Evolutionary conservation across 2,329 filamentous ascomycete species (phyloP).

Genomic region (Colletotrichum sp.): DNA sequence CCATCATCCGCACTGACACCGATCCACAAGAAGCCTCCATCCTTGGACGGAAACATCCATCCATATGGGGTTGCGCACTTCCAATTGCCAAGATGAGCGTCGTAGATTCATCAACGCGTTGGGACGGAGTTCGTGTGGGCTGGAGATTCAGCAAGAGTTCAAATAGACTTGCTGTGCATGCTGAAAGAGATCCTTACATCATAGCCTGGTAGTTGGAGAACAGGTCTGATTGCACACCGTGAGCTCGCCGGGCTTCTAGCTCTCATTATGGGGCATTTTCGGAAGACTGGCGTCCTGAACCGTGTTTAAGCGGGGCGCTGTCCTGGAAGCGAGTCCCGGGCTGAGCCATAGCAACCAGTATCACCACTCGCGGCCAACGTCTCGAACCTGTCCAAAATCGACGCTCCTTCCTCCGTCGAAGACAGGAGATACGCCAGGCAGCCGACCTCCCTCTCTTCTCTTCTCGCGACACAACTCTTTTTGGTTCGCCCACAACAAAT

Average conservation of each 20-base stretch:
- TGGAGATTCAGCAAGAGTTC: neutral
- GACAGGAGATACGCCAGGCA: neutral
- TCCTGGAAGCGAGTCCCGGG: neutral
- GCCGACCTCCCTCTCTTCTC: neutral
- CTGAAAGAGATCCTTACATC: neutral
- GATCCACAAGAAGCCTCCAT: neutral
- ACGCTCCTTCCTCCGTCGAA: neutral
- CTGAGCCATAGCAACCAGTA: neutral
- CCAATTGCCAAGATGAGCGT: neutral
- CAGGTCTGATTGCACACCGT: neutral
- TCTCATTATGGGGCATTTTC: neutral
- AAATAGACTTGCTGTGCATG: neutral
- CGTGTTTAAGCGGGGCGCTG: neutral
- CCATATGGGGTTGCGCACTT: neutral
- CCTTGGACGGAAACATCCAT: neutral
- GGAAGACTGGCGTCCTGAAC: neutral
- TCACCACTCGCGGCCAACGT: neutral
- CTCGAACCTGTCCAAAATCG: neutral
- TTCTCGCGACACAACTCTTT: neutral
- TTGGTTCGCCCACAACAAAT: neutral
- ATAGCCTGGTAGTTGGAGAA: neutral
- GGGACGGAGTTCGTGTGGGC: neutral
- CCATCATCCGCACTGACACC: neutral
- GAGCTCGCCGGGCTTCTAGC: neutral
- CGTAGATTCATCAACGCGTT: neutral